Conservation (phyloP, 768 basidiomycete species). For the Tricholoma matsutake region DNA sequence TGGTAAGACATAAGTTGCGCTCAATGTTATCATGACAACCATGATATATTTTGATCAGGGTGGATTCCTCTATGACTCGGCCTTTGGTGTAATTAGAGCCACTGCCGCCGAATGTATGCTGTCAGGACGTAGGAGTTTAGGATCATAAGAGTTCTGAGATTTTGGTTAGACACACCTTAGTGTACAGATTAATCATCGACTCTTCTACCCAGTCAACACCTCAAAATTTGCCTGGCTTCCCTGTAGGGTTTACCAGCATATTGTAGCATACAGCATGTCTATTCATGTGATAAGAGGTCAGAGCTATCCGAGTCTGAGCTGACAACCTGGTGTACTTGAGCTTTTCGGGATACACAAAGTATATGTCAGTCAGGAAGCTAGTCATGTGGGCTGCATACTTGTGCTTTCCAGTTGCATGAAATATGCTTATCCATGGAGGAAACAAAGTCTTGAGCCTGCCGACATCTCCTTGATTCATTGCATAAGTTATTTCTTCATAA, state of each 20-base stretch:
- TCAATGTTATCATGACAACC: slow-evolving; percentile 18
- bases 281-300: not conserved
- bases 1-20: slow-evolving; percentile 20
- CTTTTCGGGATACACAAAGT: slow-evolving; percentile 2
- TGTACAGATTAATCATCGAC: slow-evolving; percentile 34
- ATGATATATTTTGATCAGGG: slow-evolving; percentile 30
- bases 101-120: slow-evolving; percentile 31
- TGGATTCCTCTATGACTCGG: slow-evolving; percentile 29
- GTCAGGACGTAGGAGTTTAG: not conserved
- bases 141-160: not conserved
- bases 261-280: slow-evolving; percentile 23
- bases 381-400: slow-evolving; percentile 11
- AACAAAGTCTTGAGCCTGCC: slow-evolving; percentile 9
- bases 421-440: slow-evolving; percentile 10
- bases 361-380: slow-evolving; percentile 6
- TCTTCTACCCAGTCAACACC: slow-evolving; percentile 40
- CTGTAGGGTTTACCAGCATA: slow-evolving; percentile 33
- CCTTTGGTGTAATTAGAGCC: slow-evolving; percentile 29
- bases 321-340: not conserved
- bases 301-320: not conserved
- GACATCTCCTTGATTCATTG: slow-evolving; percentile 14
- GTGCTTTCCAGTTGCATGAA: slow-evolving; percentile 10
- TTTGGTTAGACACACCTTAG: slow-evolving; percentile 27
- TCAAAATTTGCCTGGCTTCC: slow-evolving; percentile 23
- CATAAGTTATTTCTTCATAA: slow-evolving; percentile 35